These are phyloP conservation scores for Fraxinus greggii DNA, from an alignment of 305 asterid species.

Conservation along the genomic window DNA sequence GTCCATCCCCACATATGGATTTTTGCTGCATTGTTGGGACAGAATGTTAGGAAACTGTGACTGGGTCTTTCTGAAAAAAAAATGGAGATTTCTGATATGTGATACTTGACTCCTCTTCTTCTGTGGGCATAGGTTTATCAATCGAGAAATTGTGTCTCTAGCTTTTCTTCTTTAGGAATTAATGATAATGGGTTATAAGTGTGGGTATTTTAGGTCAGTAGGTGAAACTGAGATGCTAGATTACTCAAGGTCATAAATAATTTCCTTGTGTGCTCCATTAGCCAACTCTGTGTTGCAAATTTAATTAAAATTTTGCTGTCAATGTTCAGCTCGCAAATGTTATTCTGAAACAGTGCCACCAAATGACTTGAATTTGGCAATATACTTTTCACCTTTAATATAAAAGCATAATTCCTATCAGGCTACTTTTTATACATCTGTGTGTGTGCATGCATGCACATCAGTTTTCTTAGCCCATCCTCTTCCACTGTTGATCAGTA, in stretches of 20 bases:
- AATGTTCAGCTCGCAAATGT: neutral
- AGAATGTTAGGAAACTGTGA: neutral
- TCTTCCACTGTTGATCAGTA: neutral
- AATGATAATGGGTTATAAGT: neutral
- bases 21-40: neutral
- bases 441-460: neutral
- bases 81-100: neutral
- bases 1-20: neutral
- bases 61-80: neutral
- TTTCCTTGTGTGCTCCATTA: neutral
- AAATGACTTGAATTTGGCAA: neutral
- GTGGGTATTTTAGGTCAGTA: neutral
- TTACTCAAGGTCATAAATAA: neutral
- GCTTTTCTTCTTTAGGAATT: neutral
- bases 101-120: neutral
- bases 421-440: neutral
- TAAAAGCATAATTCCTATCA: neutral
- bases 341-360: neutral
- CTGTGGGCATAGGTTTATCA: neutral
- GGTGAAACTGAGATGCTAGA: neutral
- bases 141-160: neutral
- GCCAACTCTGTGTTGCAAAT: neutral
- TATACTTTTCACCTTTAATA: neutral
- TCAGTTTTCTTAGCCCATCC: neutral
- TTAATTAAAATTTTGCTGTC: neutral